phyloP scores from a whole-genome alignment of 78 protist genomes.

The Emiliania huxleyi region DNA sequence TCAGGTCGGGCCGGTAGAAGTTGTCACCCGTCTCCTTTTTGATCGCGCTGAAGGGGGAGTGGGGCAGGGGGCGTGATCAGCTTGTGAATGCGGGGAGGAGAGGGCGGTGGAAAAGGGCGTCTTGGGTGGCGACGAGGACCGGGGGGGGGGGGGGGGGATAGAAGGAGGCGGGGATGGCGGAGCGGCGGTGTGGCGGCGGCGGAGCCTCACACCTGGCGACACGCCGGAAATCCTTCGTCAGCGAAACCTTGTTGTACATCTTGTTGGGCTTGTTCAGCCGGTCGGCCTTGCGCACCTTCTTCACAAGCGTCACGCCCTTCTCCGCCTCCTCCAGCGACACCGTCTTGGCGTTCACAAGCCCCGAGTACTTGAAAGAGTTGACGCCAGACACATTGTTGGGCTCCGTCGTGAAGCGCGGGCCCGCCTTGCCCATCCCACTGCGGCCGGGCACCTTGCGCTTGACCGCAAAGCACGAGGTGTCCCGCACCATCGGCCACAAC shows the following conservation, averaged over 20 bases:
- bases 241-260: not conserved
- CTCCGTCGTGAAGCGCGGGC: not conserved
- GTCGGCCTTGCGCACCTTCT: not conserved
- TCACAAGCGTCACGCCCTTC: not conserved
- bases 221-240: not conserved
- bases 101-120: no score
- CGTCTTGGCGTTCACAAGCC: conserved; percentile 18
- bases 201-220: no score
- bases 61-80: no score
- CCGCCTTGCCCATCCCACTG: not conserved
- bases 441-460: not conserved
- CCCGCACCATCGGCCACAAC: not conserved
- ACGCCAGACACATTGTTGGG: not conserved
- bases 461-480: not conserved
- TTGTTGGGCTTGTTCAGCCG: not conserved
- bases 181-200: no score
- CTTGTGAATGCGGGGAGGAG: no score
- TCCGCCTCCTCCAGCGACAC: not conserved
- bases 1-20: not conserved
- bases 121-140: no score
- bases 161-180: no score
- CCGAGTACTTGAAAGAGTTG: conserved; percentile 28
- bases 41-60: no score
- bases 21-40: not conserved
- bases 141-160: no score